Evolutionary conservation across 768 basidiomycete genomes (phyloP).

Genomic region (Mycena pura): DNA sequence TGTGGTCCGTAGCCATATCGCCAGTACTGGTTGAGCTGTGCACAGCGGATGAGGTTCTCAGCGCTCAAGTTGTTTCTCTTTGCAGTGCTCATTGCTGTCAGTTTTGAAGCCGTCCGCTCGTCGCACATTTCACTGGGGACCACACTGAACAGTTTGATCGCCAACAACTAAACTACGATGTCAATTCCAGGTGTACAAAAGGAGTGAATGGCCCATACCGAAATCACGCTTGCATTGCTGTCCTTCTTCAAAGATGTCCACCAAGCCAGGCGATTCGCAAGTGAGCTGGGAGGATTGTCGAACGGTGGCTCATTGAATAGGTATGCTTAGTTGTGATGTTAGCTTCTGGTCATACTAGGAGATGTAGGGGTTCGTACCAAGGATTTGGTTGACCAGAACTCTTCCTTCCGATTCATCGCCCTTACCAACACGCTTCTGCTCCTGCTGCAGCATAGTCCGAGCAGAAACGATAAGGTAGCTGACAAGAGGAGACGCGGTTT

Average conservation of each 20-base stretch:
- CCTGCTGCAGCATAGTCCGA: background rate
- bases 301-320: slow-evolving; percentile 3
- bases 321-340: background rate
- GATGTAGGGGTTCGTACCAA: background rate
- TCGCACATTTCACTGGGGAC: background rate
- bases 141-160: background rate
- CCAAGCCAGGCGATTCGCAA: background rate
- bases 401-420: background rate
- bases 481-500: slow-evolving; percentile 2
- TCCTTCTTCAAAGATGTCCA: background rate
- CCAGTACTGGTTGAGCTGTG: no score
- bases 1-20: no score
- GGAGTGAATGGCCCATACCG: no score
- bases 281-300: background rate
- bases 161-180: no score
- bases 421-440: background rate
- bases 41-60: no score
- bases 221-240: no score
- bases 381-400: background rate
- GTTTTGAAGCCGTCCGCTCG: background rate
- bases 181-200: no score
- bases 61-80: background rate
- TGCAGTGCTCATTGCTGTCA: background rate
- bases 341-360: background rate
- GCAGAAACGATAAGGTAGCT: background rate